A percentile compares a stretch with the other conserved stretches of the same genome.
Evolutionary conservation across 2,329 filamentous ascomycete species (phyloP).

Genomic region (Botrytis fragariae): DNA sequence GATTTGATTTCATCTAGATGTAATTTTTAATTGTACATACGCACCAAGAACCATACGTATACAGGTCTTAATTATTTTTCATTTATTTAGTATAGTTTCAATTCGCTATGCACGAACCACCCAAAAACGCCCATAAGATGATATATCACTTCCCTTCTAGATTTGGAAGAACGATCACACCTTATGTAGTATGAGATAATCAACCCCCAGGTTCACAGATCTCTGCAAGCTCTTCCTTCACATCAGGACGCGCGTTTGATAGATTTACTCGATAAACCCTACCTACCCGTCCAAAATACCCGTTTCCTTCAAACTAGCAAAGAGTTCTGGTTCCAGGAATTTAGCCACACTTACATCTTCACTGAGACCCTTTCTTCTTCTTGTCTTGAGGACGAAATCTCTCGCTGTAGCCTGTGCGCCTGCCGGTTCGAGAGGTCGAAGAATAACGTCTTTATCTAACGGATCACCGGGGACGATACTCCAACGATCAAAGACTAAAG

Average conservation of each 20-base stretch:
- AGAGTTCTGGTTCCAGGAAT: slow-evolving; percentile 93
- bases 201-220: neutral
- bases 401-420: slow-evolving; percentile 83
- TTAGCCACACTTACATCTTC: slow-evolving; percentile 96
- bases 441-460: slow-evolving; percentile 79
- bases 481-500: slow-evolving; percentile 94
- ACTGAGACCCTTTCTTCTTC: slow-evolving; percentile 86
- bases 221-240: neutral
- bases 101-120: slow-evolving; percentile 10
- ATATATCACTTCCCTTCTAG: neutral
- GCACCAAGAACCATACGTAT: neutral
- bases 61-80: neutral
- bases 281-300: slow-evolving; percentile 68
- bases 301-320: slow-evolving; percentile 82
- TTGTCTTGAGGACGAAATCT: slow-evolving; percentile 96
- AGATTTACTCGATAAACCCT: neutral
- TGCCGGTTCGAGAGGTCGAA: slow-evolving; percentile 83
- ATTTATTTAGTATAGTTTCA: neutral
- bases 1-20: neutral
- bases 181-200: neutral
- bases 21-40: neutral
- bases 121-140: slow-evolving; percentile 7
- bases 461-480: slow-evolving; percentile 94
- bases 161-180: slow-evolving; percentile 5
- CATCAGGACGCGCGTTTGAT: neutral